Evolutionary conservation across 164 flowering plant species (phyloP).

Genomic region (Chimonanthus salicifolius): DNA sequence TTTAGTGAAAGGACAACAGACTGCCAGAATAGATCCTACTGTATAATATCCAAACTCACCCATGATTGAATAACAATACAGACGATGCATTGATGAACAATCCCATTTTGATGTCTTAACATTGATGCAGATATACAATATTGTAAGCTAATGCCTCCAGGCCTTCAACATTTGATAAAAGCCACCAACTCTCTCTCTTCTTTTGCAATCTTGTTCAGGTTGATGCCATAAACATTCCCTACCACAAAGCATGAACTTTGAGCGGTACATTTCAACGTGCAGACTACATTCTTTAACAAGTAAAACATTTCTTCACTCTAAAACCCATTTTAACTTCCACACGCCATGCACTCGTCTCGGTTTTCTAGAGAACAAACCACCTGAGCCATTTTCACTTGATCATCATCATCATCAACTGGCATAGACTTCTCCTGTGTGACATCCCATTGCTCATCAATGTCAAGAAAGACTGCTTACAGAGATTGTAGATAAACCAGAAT

Average conservation of each 20-base stretch:
- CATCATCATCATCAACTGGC: constrained; percentile 39
- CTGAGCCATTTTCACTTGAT: constrained; percentile 67
- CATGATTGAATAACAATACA: neutral
- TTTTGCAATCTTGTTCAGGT: neutral
- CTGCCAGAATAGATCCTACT: neutral
- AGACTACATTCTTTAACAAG: neutral
- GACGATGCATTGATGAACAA: neutral
- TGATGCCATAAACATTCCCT: neutral
- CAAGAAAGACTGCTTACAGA: neutral
- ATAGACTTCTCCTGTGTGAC: constrained; percentile 34
- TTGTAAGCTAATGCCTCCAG: neutral
- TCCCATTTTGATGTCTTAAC: neutral
- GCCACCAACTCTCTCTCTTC: neutral
- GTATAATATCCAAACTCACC: neutral
- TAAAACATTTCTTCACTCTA: neutral
- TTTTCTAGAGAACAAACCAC: constrained; percentile 80
- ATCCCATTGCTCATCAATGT: neutral
- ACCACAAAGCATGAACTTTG: neutral
- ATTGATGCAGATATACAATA: neutral
- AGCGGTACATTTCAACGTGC: neutral
- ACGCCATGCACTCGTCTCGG: constrained; percentile 80
- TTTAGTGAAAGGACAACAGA: neutral
- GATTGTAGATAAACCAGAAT: neutral
- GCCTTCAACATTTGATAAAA: neutral
- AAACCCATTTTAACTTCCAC: constrained; percentile 54